Base-by-base conservation (phyloP, 768 basidiomycete species). In the Russula lepida region DNA sequence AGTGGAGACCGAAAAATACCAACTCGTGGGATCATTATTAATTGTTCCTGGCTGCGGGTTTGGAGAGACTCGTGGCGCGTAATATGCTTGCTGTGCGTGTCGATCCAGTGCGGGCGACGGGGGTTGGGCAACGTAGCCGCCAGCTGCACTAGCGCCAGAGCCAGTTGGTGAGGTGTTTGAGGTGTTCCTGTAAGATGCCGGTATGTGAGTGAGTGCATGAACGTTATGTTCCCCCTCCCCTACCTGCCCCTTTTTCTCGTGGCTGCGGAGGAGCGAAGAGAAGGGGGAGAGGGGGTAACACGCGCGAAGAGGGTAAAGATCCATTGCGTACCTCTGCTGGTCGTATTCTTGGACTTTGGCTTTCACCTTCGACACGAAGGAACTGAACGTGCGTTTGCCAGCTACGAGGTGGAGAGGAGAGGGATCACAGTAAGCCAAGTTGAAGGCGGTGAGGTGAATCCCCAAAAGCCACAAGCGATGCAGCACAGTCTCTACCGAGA, bases 271-370 rank as follows among this genome's bases (percentile, higher is more conserved):
- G 17, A 17, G 23, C 50, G 35, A 21, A n/a, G 27, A 25, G 21
- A 17, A 23, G 12, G 17, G 35, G 19, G 9, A 8, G 17, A 8
- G 17, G 7, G 19, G 11, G 48, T 13, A n/a, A 6, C 25, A 27
- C 11, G 19, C 11, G 19, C n/a, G 4, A 37, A 44, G 17, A 32
- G 48, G 46, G n/a, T 4, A 41, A 21, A 15, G 12, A 52, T 27
- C 4, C 28, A 1, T n/a, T 23, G 58, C 71, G 19, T 50, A 79
- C 76, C 72, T 72, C 17, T 75, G 74, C 67, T 84, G 82, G 41
- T 92, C 89, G 63, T 83, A 84, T 67, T 92, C 91, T 68, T 88
- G 85, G 60, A 92, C 83, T 79, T 92, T 92, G 6, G 88, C 84
- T 69, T 84, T 91, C 50, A 91, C 88, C 70, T 87, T 92, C 35